Percentiles rank a stretch among this genome's conserved stretches.
phyloP scores from a whole-genome alignment of 345 rosid species.

The Eucalyptus coolabah region DNA sequence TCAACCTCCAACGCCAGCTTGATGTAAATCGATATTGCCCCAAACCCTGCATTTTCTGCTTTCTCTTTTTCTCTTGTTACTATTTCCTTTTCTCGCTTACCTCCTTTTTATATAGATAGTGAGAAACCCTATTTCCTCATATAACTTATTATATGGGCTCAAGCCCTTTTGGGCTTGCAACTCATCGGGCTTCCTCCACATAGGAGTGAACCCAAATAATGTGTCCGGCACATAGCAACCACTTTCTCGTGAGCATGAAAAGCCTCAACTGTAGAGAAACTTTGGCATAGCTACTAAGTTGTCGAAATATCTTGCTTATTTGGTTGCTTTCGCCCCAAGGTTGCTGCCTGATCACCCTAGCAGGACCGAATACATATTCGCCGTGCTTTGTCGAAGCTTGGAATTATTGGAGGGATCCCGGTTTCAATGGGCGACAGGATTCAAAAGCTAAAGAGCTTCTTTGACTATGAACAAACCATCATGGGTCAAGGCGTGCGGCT shows the following conservation, averaged over 20 bases:
- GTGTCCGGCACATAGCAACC: not conserved
- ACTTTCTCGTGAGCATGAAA: not conserved
- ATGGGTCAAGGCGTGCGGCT: not conserved
- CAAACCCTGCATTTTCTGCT: no score
- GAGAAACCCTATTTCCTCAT: no score
- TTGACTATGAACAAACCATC: accelerated
- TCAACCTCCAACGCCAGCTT: no score
- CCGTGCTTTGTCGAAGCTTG: not conserved
- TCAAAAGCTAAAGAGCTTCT: not conserved
- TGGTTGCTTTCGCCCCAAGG: not conserved
- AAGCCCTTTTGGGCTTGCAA: no score
- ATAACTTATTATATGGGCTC: no score
- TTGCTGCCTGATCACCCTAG: not conserved
- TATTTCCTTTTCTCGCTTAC: no score
- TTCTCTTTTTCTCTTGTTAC: no score
- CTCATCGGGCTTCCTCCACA: no score
- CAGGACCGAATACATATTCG: not conserved
- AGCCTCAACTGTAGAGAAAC: not conserved
- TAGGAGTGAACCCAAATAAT: no score
- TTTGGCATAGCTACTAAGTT: not conserved
- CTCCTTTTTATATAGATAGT: no score
- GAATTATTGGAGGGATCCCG: not conserved
- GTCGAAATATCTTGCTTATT: not conserved
- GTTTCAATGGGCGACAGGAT: not conserved
- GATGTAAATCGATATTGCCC: no score